phyloP scores from a whole-genome alignment of 2,329 filamentous ascomycete genomes.

The Phoma sp. region DNA sequence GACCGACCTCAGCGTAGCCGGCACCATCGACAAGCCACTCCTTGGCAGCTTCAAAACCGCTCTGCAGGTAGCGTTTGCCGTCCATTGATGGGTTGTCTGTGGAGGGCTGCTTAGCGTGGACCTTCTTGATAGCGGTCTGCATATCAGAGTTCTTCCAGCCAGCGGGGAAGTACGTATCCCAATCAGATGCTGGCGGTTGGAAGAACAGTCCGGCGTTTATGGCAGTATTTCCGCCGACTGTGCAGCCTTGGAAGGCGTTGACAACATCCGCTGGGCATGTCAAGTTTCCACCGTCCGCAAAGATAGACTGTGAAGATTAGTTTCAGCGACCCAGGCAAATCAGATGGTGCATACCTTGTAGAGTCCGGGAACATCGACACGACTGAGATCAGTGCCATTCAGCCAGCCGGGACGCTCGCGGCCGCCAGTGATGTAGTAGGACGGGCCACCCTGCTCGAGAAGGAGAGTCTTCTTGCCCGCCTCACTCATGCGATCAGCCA shows the following conservation, averaged over 20 bases:
- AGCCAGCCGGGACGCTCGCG: conserved; percentile 58
- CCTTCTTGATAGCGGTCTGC: conserved; percentile 52
- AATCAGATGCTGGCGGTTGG: conserved; percentile 60
- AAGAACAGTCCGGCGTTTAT: conserved; percentile 63
- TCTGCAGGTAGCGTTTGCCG: conserved; percentile 55
- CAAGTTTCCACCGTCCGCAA: conserved; percentile 48
- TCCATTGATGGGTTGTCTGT: conserved; percentile 55
- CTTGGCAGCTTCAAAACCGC: conserved; percentile 54
- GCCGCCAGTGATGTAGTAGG: conserved; percentile 57
- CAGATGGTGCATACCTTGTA: conserved; percentile 40
- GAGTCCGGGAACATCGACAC: conserved; percentile 61
- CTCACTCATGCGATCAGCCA: conserved; percentile 59
- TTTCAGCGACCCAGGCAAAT: too few species aligned
- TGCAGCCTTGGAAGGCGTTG: conserved; percentile 57
- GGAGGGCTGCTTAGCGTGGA: conserved; percentile 54
- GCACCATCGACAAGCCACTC: conserved; percentile 59
- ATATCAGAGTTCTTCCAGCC: conserved; percentile 61
- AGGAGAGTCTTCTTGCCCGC: conserved; percentile 60
- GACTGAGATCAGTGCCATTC: conserved; percentile 54
- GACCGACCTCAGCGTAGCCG: conserved; percentile 55
- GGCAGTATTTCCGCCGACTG: conserved; percentile 59
- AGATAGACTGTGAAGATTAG: conserved; percentile 50
- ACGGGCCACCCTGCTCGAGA: conserved; percentile 59
- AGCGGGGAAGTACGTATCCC: conserved; percentile 56
- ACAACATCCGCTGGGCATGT: conserved; percentile 50